Conservation (phyloP, 441 rosid species). For the Gossypium trilobum region DNA sequence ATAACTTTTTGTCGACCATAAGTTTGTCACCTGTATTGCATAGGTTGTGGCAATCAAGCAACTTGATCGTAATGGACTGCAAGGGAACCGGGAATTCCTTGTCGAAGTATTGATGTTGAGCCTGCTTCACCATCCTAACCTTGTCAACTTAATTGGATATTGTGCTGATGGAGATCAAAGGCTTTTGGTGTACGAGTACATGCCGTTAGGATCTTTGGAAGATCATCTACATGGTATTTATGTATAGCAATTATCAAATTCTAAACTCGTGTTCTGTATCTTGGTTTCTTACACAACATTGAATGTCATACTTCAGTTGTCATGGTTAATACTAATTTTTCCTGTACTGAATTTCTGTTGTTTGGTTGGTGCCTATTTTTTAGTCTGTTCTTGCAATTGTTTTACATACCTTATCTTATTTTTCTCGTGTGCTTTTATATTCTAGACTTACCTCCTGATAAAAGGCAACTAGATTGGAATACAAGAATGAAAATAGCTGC, state of each 20-base stretch:
- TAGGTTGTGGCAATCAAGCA: conserved; percentile 89
- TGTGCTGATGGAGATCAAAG: conserved; percentile 88
- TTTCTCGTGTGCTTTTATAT: conserved; percentile 4
- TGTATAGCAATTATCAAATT: neutral
- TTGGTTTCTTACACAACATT: conserved; percentile 10
- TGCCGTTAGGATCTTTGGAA: conserved; percentile 79
- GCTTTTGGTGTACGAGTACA: conserved; percentile 76
- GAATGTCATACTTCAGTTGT: neutral
- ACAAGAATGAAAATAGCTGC: conserved; percentile 93
- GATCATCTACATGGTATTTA: conserved; percentile 76
- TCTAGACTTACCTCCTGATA: conserved; percentile 65
- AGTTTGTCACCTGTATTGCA: conserved; percentile 15
- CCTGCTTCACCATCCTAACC: conserved; percentile 73
- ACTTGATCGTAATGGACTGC: conserved; percentile 75
- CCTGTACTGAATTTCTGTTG: neutral
- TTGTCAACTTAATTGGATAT: conserved; percentile 73
- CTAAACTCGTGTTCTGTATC: neutral
- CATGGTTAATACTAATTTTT: neutral
- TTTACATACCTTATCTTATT: neutral
- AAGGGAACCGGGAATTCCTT: conserved; percentile 81
- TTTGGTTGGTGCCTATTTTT: neutral
- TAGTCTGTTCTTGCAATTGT: neutral
- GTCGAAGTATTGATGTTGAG: conserved; percentile 76
- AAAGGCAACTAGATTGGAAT: conserved; percentile 73
- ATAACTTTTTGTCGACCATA: conserved; percentile 4